Evolutionary conservation across 2,329 filamentous ascomycete genomes (phyloP).

Genomic region (Pyrenochaeta sp.): DNA sequence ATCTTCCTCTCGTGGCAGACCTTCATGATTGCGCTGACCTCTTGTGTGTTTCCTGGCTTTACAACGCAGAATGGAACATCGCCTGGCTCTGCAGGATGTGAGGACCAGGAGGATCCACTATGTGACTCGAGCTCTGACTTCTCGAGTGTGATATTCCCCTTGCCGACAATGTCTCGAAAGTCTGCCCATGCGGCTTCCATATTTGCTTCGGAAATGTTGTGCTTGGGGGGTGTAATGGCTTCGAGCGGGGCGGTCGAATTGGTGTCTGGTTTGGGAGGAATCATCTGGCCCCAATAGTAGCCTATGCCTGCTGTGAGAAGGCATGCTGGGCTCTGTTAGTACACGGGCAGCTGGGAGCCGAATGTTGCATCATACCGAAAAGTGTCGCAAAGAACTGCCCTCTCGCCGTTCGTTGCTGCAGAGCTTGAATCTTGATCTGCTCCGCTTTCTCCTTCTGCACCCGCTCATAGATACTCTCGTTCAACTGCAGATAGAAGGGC

Average conservation of each 20-base stretch:
- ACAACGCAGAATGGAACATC: slow-evolving; percentile 70
- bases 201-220: slow-evolving; percentile 65
- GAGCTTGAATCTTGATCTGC: slow-evolving; percentile 52
- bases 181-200: slow-evolving; percentile 72
- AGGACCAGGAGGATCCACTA: slow-evolving; percentile 70
- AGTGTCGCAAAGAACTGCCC: slow-evolving; percentile 49
- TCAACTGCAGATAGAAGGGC: slow-evolving; percentile 69
- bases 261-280: slow-evolving; percentile 56
- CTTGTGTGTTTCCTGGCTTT: slow-evolving; percentile 78
- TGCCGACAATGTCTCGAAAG: slow-evolving; percentile 68
- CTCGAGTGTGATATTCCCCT: slow-evolving; percentile 69
- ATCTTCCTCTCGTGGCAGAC: slow-evolving; percentile 82
- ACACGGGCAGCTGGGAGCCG: background rate
- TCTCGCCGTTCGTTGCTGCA: slow-evolving; percentile 38
- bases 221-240: slow-evolving; percentile 57
- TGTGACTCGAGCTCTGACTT: slow-evolving; percentile 64
- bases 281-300: slow-evolving; percentile 64
- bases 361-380: slow-evolving; percentile 22
- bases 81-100: slow-evolving; percentile 54
- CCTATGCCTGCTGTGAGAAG: slow-evolving; percentile 60
- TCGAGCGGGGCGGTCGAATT: slow-evolving; percentile 67
- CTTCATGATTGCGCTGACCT: slow-evolving; percentile 89
- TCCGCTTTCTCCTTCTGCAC: slow-evolving; percentile 66
- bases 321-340: slow-evolving; percentile 53
- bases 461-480: slow-evolving; percentile 67